Evolutionary conservation across 306 rosid species (phyloP), one percentile per base, ranked within the genome.

Genomic region (Notholithocarpus densiflorus): DNA sequence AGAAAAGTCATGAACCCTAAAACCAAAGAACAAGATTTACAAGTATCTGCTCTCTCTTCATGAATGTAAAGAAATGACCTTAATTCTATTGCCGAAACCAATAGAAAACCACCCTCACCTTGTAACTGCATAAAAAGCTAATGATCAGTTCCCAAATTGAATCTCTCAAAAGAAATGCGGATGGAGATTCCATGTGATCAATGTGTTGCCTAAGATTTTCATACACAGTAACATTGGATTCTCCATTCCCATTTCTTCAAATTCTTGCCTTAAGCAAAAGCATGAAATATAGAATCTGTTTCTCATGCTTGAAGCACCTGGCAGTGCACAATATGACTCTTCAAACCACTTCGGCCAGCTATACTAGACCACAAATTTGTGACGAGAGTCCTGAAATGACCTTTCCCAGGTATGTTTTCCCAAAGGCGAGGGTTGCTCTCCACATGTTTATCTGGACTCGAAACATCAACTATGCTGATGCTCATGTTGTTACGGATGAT

Each of bases 401-500:
- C 94, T 87, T 86, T 90, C 68, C 98, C 97, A 6, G 98, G 92
- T 81, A 96, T 93, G 71, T 96, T 96, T 81, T 96, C 99, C 99
- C 99, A 96, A 31, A 95, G 89, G 31, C 83, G 87, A 75, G 99
- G 98, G 76, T 91, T 91, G 84, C 83, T 89, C 86, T 91, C 98
- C 3, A 93, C 96, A 6, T 79, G 91, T 75, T 77, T 88, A 84
- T 89, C 90, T 0, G 94, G 88, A 84, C 96, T 85, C 1, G 87
- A 86, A 78, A 96, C 88, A 64, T 96, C 98, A 20, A 96, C 99
- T 51, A 96, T 82, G 82, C 97, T 96, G 85, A 96, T 91, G 84
- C 99, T 96, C 99, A 96, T 90, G 80, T 96, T 96, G 83, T 96
- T 96, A 21, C 99, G 97, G 82, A 93, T 89, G 40, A 96, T 92